Percentiles rank a stretch among this genome's conserved stretches.
Conservation (phyloP, 2,329 filamentous ascomycete genomes). For the Ophidiomyces ophidiicola region DNA sequence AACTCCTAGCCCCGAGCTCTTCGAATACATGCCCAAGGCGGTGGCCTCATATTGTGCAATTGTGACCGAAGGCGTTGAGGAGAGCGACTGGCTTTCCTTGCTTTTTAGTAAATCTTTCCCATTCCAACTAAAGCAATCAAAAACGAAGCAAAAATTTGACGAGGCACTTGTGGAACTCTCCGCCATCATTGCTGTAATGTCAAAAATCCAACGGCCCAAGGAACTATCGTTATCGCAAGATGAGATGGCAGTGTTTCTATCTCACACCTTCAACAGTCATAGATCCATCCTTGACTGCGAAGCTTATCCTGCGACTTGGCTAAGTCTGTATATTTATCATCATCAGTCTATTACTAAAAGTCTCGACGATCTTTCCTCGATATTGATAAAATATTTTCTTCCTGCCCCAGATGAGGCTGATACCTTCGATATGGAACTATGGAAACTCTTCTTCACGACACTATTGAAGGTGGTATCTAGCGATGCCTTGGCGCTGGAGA, state of each 20-base stretch:
- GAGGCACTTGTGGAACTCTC: conserved; percentile 82
- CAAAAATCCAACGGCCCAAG: conserved; percentile 60
- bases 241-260: conserved; percentile 61
- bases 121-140: conserved; percentile 62
- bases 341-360: conserved; percentile 81
- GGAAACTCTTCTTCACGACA: conserved; percentile 86
- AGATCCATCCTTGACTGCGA: conserved; percentile 81
- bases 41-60: conserved; percentile 79
- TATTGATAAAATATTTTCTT: conserved; percentile 71
- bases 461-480: conserved; percentile 82
- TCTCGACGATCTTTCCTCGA: conserved; percentile 66
- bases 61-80: conserved; percentile 49
- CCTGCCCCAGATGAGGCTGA: conserved; percentile 87
- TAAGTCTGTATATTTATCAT: conserved; percentile 86
- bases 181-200: conserved; percentile 70
- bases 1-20: conserved; percentile 65
- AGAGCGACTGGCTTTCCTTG: conserved; percentile 58
- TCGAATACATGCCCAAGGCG: conserved; percentile 80
- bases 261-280: conserved; percentile 69
- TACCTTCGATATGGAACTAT: conserved; percentile 80
- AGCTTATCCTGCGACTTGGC: conserved; percentile 78
- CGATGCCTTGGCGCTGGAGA: conserved; percentile 78
- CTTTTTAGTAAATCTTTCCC: conserved; percentile 85
- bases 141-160: conserved; percentile 55
- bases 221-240: conserved; percentile 65